Evolutionary conservation across 306 rosid species (phyloP).

Genomic region (Casuarina equisetifolia): DNA sequence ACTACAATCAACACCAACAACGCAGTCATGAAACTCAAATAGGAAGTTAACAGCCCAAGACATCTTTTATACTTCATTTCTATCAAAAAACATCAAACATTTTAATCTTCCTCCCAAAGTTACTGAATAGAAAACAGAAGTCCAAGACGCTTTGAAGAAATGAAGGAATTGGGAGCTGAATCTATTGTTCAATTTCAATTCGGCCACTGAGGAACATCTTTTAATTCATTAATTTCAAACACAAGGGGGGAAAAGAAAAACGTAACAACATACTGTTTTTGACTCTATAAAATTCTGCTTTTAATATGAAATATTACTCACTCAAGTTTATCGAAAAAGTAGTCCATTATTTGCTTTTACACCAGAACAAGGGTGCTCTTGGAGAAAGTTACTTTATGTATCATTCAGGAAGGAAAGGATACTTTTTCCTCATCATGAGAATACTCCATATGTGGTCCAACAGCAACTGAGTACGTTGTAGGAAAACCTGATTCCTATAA

Average conservation of each 20-base stretch:
- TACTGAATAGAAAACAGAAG: not conserved
- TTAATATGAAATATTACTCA: not conserved
- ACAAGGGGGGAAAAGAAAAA: not conserved
- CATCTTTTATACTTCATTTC: not conserved
- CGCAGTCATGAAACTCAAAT: not conserved
- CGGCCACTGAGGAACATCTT: not conserved
- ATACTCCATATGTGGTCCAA: no score
- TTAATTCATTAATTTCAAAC: not conserved
- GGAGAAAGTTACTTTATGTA: no score
- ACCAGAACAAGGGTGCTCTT: not conserved
- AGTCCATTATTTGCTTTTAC: not conserved
- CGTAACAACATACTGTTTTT: not conserved
- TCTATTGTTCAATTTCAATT: not conserved
- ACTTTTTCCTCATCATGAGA: no score
- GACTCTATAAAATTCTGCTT: not conserved
- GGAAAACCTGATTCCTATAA: not conserved
- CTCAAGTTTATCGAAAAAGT: not conserved
- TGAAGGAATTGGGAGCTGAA: not conserved
- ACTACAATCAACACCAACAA: not conserved
- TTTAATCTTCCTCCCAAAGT: not conserved
- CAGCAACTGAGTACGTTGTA: no score
- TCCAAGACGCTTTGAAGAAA: not conserved
- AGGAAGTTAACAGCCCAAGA: not conserved
- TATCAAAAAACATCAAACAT: not conserved
- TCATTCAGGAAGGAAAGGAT: no score